These are phyloP conservation scores for Setaria viridis DNA, from an alignment of 202 grass and related monocot genomes.

Conservation along the genomic window DNA sequence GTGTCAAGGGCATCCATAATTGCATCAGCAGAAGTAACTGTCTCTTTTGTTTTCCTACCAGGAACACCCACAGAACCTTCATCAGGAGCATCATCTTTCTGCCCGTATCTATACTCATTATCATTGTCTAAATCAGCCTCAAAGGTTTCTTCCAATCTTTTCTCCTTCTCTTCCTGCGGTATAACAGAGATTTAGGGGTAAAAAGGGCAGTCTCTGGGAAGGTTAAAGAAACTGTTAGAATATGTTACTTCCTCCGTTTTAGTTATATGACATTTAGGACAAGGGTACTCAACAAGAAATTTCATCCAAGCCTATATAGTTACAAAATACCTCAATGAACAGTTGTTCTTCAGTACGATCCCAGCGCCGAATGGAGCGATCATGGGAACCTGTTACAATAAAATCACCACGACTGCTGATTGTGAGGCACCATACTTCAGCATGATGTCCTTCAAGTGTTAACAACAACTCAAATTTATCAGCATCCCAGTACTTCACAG, in stretches of 20 bases:
- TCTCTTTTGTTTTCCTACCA: conserved; percentile 92
- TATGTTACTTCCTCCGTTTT: neutral
- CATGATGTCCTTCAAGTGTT: conserved; percentile 97
- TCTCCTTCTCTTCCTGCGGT: conserved; percentile 85
- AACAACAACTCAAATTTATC: conserved; percentile 98
- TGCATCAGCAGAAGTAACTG: conserved; percentile 78
- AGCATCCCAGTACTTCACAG: conserved; percentile 96
- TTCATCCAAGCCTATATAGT: neutral
- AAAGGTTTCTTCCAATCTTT: conserved; percentile 93
- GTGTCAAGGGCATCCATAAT: conserved; percentile 96
- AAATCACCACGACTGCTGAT: conserved; percentile 90
- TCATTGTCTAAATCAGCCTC: conserved; percentile 84
- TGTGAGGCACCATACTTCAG: conserved; percentile 92
- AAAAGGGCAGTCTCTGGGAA: conserved; percentile 2
- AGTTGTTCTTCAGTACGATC: conserved; percentile 94
- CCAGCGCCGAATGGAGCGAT: conserved; percentile 92
- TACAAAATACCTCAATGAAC: conserved; percentile 76
- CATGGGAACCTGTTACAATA: conserved; percentile 90
- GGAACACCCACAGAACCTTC: conserved; percentile 89
- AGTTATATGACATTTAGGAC: neutral
- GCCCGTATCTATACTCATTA: conserved; percentile 74
- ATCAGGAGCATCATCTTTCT: conserved; percentile 80
- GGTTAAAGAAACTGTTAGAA: neutral
- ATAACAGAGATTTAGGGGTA: conserved; percentile 11
- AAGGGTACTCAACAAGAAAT: conserved; percentile 20